Conservation (phyloP, 2,329 filamentous ascomycete genomes). For the Ophiostoma quercus region DNA sequence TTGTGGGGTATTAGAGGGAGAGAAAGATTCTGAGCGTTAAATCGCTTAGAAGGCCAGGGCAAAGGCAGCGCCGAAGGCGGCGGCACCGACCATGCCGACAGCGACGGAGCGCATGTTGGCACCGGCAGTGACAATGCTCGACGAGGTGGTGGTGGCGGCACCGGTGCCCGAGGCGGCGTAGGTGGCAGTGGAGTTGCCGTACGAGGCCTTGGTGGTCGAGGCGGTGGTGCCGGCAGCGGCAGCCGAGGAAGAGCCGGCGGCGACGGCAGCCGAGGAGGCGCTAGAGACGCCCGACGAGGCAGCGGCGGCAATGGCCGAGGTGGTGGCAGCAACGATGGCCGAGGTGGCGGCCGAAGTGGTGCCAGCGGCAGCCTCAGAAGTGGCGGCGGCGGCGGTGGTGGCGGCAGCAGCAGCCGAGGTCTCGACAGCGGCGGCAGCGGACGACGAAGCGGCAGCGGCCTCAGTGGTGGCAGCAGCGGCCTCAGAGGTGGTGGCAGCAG, state of each 20-base stretch:
- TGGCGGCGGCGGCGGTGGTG: conserved; percentile 19
- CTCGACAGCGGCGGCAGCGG: background rate
- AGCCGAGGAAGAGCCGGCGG: background rate
- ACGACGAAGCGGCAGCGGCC: background rate
- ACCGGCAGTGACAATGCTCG: conserved; percentile 25
- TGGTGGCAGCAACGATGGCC: conserved; percentile 12
- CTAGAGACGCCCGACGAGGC: background rate
- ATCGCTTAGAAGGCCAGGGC: conserved; percentile 23
- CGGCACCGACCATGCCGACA: conserved; percentile 22
- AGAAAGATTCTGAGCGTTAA: background rate
- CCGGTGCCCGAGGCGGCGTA: conserved; percentile 12
- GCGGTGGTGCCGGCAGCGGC: background rate
- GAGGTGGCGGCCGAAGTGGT: conserved; percentile 7
- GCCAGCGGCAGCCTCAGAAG: conserved; percentile 1
- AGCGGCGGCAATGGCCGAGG: conserved; percentile 14
- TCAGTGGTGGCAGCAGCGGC: conserved; percentile 8
- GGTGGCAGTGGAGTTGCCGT: conserved; percentile 7
- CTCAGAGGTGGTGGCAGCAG: conserved; percentile 17
- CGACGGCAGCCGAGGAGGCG: background rate
- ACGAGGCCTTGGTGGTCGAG: background rate
- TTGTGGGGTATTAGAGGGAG: background rate
- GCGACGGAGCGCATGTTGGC: conserved; percentile 20
- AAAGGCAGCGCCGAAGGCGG: conserved; percentile 23
- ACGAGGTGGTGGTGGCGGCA: conserved; percentile 17
- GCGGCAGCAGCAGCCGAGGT: conserved; percentile 12